A percentile compares a stretch with the other conserved stretches of the same genome.
Conservation (phyloP, 139 green algal species). For the Auxenochlorella protothecoides region DNA sequence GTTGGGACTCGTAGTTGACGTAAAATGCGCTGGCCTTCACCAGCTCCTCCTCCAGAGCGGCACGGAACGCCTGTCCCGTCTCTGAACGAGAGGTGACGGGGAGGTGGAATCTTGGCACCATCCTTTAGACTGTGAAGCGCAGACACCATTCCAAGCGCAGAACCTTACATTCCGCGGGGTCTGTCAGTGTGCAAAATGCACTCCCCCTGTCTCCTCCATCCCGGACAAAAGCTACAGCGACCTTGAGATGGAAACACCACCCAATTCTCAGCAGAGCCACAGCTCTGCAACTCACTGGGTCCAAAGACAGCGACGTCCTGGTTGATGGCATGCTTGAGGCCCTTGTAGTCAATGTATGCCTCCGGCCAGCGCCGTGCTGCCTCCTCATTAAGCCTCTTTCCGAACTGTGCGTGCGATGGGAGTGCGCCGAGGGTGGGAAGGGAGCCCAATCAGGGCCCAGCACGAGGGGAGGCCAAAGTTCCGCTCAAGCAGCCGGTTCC, state of each 20-base stretch:
- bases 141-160: no score
- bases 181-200: background rate
- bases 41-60: constrained; percentile 36
- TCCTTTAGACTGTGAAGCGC: no score
- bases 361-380: constrained; percentile 27
- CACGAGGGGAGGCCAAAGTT: no score
- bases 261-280: background rate
- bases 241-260: background rate
- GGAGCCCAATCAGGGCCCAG: no score
- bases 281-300: background rate
- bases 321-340: constrained; percentile 53
- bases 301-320: constrained; percentile 29
- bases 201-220: background rate
- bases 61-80: constrained; percentile 26
- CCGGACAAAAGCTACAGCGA: background rate
- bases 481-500: no score
- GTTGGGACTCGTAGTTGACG: constrained; percentile 30
- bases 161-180: background rate
- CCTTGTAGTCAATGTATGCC: constrained; percentile 57
- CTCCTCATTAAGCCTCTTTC: constrained; percentile 30
- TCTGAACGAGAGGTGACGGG: no score
- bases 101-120: background rate
- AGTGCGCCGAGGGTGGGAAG: no score
- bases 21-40: constrained; percentile 52
- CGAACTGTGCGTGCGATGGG: background rate